phyloP scores from a whole-genome alignment of 2,329 filamentous ascomycete genomes.

The Nemania sp. region DNA sequence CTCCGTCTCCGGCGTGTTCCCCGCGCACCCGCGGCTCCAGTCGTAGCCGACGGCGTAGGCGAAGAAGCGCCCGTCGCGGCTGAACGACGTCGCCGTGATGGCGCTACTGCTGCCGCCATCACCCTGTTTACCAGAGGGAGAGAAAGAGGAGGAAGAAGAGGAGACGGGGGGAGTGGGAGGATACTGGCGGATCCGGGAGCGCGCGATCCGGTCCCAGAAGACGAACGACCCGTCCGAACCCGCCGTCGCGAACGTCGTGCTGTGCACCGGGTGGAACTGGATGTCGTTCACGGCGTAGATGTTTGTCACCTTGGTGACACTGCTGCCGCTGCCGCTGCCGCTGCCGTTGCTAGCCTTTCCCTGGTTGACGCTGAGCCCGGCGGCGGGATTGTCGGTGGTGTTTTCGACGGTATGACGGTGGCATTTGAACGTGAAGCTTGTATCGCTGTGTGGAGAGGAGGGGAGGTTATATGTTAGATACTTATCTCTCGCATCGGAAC shows the following conservation, averaged over 20 bases:
- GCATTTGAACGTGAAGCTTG: slow-evolving; percentile 41
- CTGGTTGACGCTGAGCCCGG: too few relatives aligned
- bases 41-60: slow-evolving; percentile 71
- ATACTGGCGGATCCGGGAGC: slow-evolving; percentile 44
- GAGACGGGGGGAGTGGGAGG: not conserved
- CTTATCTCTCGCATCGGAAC: too few relatives aligned
- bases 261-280: slow-evolving; percentile 37
- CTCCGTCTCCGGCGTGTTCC: slow-evolving; percentile 32
- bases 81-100: slow-evolving; percentile 67
- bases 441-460: slow-evolving; percentile 1
- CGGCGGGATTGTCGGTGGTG: not conserved
- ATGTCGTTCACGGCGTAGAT: slow-evolving; percentile 43
- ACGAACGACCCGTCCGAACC: slow-evolving; percentile 45
- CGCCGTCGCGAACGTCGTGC: slow-evolving; percentile 38
- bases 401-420: slow-evolving; percentile 35
- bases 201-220: slow-evolving; percentile 62
- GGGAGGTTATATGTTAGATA: not conserved
- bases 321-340: too few relatives aligned
- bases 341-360: too few relatives aligned
- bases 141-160: not conserved
- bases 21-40: slow-evolving; percentile 68
- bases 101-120: slow-evolving; percentile 44
- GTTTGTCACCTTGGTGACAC: slow-evolving; percentile 24
- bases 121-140: not conserved
- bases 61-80: slow-evolving; percentile 60